Evolutionary conservation across 306 rosid genomes (phyloP).

Genomic region (Herpetospermum pedunculosum): DNA sequence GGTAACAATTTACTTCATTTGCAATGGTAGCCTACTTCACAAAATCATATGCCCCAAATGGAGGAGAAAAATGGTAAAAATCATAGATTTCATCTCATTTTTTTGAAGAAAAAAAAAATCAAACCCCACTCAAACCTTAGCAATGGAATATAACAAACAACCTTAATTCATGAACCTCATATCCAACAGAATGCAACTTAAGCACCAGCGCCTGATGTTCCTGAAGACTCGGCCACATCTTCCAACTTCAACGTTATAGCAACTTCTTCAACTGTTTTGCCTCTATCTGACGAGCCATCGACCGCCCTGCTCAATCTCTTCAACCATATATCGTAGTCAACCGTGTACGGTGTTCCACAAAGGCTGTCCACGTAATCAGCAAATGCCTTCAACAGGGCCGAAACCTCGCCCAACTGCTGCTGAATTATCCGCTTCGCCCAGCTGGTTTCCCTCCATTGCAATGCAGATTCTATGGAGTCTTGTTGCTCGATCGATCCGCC

Average conservation of each 20-base stretch:
- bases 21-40: not conserved
- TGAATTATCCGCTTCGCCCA: conserved; percentile 68
- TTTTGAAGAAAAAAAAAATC: not conserved
- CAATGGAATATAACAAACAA: not conserved
- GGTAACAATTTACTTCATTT: conserved; percentile 4
- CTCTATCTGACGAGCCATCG: conserved; percentile 51
- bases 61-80: not conserved
- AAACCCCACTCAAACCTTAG: not conserved
- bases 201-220: conserved; percentile 46
- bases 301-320: conserved; percentile 62
- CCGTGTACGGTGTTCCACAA: conserved; percentile 81
- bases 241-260: conserved; percentile 43
- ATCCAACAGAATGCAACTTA: conserved; percentile 10
- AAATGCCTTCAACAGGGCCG: conserved; percentile 76
- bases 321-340: conserved; percentile 79
- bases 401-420: conserved; percentile 69
- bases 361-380: conserved; percentile 93
- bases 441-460: conserved; percentile 83
- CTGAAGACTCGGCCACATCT: conserved; percentile 74
- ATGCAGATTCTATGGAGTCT: conserved; percentile 86
- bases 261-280: conserved; percentile 70
- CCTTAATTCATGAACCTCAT: not conserved
- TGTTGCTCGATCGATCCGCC: conserved; percentile 60
- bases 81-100: not conserved
- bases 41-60: not conserved